These are phyloP conservation scores for Gastrolobium villosum DNA, from an alignment of 306 rosid genomes.

Conservation along the genomic window DNA sequence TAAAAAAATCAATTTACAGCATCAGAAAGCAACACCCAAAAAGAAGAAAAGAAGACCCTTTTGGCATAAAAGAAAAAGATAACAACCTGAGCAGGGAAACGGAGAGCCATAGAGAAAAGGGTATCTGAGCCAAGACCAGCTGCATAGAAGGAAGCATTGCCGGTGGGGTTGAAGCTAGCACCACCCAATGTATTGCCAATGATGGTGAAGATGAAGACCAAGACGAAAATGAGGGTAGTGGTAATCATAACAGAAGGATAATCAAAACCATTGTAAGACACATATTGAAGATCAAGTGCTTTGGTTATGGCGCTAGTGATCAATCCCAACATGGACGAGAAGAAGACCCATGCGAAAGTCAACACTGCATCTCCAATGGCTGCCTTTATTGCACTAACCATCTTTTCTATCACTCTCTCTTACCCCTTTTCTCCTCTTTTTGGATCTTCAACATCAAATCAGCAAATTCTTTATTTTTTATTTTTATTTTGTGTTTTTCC, in stretches of 20 bases:
- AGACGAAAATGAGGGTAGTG: constrained; percentile 61
- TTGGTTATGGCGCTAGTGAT: constrained; percentile 46
- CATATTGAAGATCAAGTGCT: constrained; percentile 51
- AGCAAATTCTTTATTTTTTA: not conserved
- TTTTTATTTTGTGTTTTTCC: not conserved
- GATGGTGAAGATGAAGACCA: constrained; percentile 63
- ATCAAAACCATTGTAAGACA: constrained; percentile 46
- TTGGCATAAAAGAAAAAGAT: not conserved
- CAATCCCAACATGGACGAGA: constrained; percentile 72
- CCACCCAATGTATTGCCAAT: constrained; percentile 81
- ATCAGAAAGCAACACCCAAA: not conserved
- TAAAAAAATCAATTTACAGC: not conserved
- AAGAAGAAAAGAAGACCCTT: not conserved
- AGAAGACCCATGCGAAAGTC: constrained; percentile 72
- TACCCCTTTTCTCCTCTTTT: not conserved
- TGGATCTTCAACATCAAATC: not conserved
- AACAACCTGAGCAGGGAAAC: constrained; percentile 91
- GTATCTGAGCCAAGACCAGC: constrained; percentile 79
- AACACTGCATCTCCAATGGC: constrained; percentile 76
- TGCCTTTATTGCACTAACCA: constrained; percentile 64
- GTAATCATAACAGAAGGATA: constrained; percentile 59
- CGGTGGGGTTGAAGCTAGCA: constrained; percentile 92
- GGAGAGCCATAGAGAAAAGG: constrained; percentile 89
- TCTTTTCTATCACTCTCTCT: constrained; percentile 14
- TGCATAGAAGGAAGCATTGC: constrained; percentile 78